A percentile compares a stretch with the other conserved stretches of the same genome.
Conservation (phyloP, 345 rosid genomes). For the Arabis alpina region DNA sequence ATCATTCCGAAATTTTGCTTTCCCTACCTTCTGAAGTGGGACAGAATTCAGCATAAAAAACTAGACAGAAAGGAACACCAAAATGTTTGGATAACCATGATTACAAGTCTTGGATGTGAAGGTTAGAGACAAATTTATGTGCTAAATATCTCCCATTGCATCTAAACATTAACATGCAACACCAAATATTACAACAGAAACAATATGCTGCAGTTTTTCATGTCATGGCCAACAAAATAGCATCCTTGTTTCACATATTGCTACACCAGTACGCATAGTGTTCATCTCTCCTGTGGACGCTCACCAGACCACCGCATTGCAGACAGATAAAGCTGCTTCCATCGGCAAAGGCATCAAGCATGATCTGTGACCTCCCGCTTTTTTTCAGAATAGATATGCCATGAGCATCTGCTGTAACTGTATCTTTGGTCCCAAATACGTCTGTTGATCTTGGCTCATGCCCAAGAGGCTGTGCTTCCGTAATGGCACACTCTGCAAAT, state of each 20-base stretch:
- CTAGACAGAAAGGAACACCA: too few relatives aligned
- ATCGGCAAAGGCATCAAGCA: conserved; percentile 85
- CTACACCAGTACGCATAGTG: conserved; percentile 90
- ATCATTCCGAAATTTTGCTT: too few relatives aligned
- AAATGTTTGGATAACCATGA: too few relatives aligned
- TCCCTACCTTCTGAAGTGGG: too few relatives aligned
- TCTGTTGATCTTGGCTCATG: conserved; percentile 40
- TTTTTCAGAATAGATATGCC: conserved; percentile 79
- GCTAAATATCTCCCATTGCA: conserved; percentile 13
- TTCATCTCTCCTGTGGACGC: conserved; percentile 83
- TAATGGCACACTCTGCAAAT: conserved; percentile 91
- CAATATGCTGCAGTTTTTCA: neutral
- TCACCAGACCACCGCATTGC: conserved; percentile 93
- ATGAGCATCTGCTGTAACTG: conserved; percentile 45
- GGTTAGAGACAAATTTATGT: neutral
- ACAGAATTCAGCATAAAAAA: too few relatives aligned
- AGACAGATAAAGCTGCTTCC: conserved; percentile 96
- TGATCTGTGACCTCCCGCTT: conserved; percentile 76
- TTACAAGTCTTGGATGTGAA: conserved; percentile 11
- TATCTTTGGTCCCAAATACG: conserved; percentile 28
- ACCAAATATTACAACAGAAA: conserved; percentile 13
- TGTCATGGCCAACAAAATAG: conserved; percentile 2
- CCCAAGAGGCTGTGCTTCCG: conserved; percentile 67
- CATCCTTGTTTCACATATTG: conserved; percentile 43
- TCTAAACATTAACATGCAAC: conserved; percentile 10